Evolutionary conservation across 495 filamentous ascomycete species (phyloP).

Genomic region (Acidiella bohemica): DNA sequence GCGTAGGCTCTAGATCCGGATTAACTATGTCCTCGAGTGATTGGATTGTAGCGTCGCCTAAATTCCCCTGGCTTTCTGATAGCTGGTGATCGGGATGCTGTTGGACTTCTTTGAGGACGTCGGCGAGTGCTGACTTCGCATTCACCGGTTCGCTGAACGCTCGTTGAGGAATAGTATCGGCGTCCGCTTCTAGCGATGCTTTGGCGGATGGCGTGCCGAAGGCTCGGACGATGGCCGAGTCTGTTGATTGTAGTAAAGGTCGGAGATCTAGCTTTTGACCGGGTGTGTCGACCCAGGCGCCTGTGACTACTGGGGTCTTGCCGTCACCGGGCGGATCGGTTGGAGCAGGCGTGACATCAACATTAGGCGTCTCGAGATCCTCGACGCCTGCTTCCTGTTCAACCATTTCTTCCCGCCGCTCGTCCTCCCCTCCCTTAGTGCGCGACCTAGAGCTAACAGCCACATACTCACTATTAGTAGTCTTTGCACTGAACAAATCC

Average conservation of each 20-base stretch:
- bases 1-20: conserved; percentile 13
- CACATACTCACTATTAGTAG: not conserved
- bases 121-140: conserved; percentile 28
- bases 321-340: conserved; percentile 4
- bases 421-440: not conserved
- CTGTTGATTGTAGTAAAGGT: conserved; percentile 1
- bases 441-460: not conserved
- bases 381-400: not conserved
- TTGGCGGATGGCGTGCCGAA: conserved; percentile 4
- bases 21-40: conserved; percentile 45
- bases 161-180: not conserved
- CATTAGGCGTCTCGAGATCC: conserved; percentile 4
- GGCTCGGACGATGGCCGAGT: conserved; percentile 1
- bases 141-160: conserved; percentile 6
- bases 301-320: conserved; percentile 35
- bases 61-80: too few species aligned
- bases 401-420: not conserved
- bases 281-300: conserved; percentile 37
- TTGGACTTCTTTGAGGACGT: conserved; percentile 39
- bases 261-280: conserved; percentile 2
- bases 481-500: not conserved
- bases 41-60: conserved; percentile 49
- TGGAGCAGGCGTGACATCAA: conserved; percentile 6
- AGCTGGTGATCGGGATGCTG: conserved; percentile 21
- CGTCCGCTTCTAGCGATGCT: not conserved